phyloP scores from a whole-genome alignment of 139 green algal species.

The Haematococcus lacustris region DNA sequence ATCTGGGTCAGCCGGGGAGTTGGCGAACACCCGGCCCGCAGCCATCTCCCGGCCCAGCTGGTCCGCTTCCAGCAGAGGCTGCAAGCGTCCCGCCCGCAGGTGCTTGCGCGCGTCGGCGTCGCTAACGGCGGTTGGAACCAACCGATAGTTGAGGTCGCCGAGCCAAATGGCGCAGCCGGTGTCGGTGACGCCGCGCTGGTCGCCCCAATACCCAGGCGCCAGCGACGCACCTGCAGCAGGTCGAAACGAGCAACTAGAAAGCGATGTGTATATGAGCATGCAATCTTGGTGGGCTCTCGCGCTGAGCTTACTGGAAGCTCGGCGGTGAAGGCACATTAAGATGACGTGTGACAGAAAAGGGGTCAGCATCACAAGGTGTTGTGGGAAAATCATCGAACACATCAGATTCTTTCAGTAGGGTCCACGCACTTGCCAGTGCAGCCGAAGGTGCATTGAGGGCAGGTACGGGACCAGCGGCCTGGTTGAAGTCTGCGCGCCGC shows the following conservation, averaged over 20 bases:
- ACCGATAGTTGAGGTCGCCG: slow-evolving; percentile 89
- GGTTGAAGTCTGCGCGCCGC: slow-evolving; percentile 30
- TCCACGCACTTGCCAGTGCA: slow-evolving; percentile 18
- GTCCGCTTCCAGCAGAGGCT: slow-evolving; percentile 43
- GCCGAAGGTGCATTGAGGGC: slow-evolving; percentile 14
- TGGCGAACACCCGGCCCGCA: slow-evolving; percentile 38
- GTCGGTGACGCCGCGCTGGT: too few species aligned
- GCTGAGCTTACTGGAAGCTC: too few species aligned
- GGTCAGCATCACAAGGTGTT: too few species aligned
- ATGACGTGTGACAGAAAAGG: too few species aligned
- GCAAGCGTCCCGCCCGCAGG: slow-evolving; percentile 26
- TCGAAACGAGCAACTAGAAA: too few species aligned
- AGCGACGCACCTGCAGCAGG: too few species aligned
- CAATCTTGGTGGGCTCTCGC: too few species aligned
- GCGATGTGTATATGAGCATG: too few species aligned
- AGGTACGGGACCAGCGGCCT: not conserved
- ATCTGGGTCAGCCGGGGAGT: not conserved
- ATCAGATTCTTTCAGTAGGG: too few species aligned
- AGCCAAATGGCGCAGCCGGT: slow-evolving; percentile 53
- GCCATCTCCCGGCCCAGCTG: slow-evolving; percentile 54
- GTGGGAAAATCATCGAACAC: too few species aligned
- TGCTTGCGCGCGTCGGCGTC: slow-evolving; percentile 19
- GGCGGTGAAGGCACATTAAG: too few species aligned
- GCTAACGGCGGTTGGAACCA: slow-evolving; percentile 18
- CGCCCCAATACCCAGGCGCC: too few species aligned